phyloP scores from a whole-genome alignment of 495 filamentous ascomycete species.

The Oidiodendron maius region DNA sequence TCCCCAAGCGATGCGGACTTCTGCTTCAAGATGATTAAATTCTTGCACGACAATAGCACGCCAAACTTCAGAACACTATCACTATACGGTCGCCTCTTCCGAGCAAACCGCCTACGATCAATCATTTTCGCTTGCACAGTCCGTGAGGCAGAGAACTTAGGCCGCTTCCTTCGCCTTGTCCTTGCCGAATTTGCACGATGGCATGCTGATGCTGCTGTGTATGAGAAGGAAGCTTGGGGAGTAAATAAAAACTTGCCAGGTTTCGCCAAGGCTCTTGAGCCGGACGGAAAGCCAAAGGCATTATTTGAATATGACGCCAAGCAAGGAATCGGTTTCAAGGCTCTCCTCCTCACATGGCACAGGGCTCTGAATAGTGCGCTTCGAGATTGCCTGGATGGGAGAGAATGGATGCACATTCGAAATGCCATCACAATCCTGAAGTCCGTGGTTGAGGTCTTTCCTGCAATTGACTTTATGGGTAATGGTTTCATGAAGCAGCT shows the following conservation, averaged over 20 bases:
- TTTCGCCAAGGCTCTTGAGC: constrained; percentile 56
- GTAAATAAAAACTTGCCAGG: constrained; percentile 30
- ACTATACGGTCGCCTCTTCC: constrained; percentile 78
- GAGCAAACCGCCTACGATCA: constrained; percentile 66
- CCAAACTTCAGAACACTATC: constrained; percentile 84
- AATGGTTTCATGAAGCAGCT: constrained; percentile 62
- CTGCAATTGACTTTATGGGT: constrained; percentile 83
- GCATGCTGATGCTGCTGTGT: constrained; percentile 71
- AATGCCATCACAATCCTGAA: constrained; percentile 94
- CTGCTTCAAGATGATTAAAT: constrained; percentile 76
- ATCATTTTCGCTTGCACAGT: constrained; percentile 84
- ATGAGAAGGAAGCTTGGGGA: constrained; percentile 71
- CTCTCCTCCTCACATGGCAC: constrained; percentile 87
- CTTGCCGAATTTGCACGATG: constrained; percentile 66
- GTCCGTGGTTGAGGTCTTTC: constrained; percentile 71
- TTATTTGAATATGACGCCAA: constrained; percentile 73
- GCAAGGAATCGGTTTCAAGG: constrained; percentile 62
- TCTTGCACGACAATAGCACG: constrained; percentile 73
- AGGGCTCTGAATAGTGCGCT: constrained; percentile 66
- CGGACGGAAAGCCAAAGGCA: constrained; percentile 55
- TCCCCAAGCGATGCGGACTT: constrained; percentile 85
- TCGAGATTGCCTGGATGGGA: constrained; percentile 67
- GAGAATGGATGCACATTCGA: constrained; percentile 96
- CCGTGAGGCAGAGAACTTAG: constrained; percentile 84
- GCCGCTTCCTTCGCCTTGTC: constrained; percentile 77